Percentiles rank a stretch among this genome's conserved stretches.
These are phyloP conservation scores for Penicillium sp. DNA, from an alignment of 2,329 filamentous ascomycete species.

Conservation along the genomic window DNA sequence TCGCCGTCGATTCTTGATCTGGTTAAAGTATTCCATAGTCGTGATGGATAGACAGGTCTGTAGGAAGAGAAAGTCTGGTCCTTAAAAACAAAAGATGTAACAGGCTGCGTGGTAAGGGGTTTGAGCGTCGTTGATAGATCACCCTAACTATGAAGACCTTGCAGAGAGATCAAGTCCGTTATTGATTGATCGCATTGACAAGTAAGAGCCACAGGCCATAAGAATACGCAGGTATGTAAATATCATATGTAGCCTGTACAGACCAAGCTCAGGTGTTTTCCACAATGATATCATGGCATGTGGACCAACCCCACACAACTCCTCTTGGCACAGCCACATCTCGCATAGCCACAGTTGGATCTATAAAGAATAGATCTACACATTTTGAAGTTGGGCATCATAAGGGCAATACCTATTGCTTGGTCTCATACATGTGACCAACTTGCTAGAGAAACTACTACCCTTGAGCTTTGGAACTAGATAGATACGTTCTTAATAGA, in stretches of 20 bases:
- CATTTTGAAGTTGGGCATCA: too few relatives aligned
- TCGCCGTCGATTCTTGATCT: constrained; percentile 38
- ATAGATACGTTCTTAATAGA: too few relatives aligned
- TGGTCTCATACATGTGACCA: too few relatives aligned
- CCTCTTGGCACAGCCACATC: constrained; percentile 7
- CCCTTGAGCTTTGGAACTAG: too few relatives aligned
- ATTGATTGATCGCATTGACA: background rate
- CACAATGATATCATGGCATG: constrained; percentile 21
- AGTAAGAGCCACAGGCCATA: background rate
- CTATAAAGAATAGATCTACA: too few relatives aligned
- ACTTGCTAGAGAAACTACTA: too few relatives aligned
- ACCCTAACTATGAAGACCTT: constrained; percentile 3
- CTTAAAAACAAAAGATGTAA: constrained; percentile 8
- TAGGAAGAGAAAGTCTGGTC: background rate
- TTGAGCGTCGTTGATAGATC: constrained; percentile 18
- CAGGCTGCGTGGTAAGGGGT: constrained; percentile 12
- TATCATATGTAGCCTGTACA: background rate
- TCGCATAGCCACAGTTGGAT: constrained; percentile 9
- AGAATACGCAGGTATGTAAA: too few relatives aligned
- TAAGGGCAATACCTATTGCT: too few relatives aligned
- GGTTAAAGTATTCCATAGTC: constrained; percentile 42
- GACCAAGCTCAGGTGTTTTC: background rate
- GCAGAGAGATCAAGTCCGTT: constrained; percentile 1
- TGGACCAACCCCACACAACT: constrained; percentile 13
- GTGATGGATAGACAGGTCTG: background rate